Evolutionary conservation across 1,139 yeast species (phyloP).

Genomic region (Suhomyces guaymorum): DNA sequence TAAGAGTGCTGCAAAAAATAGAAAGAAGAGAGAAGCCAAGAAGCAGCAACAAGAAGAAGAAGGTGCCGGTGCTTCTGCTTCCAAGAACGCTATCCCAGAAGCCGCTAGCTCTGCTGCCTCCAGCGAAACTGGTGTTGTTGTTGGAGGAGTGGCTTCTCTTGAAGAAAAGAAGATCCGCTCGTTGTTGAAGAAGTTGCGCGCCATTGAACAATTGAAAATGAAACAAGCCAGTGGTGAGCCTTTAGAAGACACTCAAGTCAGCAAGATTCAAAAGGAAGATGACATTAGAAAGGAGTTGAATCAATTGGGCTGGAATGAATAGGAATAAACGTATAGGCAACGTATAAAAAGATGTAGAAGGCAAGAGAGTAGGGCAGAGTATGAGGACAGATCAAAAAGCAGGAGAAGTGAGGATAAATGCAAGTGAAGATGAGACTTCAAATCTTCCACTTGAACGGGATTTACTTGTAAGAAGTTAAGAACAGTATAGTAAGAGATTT

Average conservation of each 20-base stretch:
- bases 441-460: no score
- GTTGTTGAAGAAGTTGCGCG: slow-evolving; percentile 86
- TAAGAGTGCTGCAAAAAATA: slow-evolving; percentile 70
- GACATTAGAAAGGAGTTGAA: slow-evolving; percentile 73
- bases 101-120: slow-evolving; percentile 19
- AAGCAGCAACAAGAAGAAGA: slow-evolving; percentile 40
- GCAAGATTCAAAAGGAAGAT: slow-evolving; percentile 85
- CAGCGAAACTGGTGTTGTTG: slow-evolving; percentile 36
- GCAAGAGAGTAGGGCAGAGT: neutral
- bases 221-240: slow-evolving; percentile 83
- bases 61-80: slow-evolving; percentile 15
- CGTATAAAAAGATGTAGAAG: neutral
- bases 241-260: slow-evolving; percentile 88
- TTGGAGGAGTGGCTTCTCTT: slow-evolving; percentile 64
- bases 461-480: no score
- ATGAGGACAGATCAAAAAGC: no score
- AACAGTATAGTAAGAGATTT: no score
- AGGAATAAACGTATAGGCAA: slow-evolving; percentile 2
- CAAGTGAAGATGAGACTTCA: no score
- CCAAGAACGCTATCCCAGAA: slow-evolving; percentile 23
- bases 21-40: slow-evolving; percentile 76
- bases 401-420: no score
- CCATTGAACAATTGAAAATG: slow-evolving; percentile 85
- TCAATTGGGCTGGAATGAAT: slow-evolving; percentile 66
- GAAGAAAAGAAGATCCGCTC: slow-evolving; percentile 94